Conservation (phyloP, 257 asterid genomes). For the Thymus mandschuricus region DNA sequence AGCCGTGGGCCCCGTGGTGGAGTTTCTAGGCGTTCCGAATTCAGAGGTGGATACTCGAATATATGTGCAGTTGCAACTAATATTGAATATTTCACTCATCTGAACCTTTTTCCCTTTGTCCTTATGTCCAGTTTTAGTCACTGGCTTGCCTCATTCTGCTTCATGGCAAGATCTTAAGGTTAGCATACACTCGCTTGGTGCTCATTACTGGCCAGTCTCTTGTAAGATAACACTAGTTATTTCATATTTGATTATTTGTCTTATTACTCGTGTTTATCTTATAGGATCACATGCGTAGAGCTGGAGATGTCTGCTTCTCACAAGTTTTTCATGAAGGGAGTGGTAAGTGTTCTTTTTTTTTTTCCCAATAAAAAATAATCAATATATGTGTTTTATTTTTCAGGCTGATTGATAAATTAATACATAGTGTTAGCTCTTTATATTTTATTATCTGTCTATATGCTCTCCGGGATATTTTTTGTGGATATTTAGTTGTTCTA, state of each 20-base stretch:
- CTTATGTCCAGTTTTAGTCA: slow-evolving; percentile 63
- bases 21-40: slow-evolving; percentile 90
- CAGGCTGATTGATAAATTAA: background rate
- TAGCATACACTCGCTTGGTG: slow-evolving; percentile 25
- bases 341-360: slow-evolving; percentile 55
- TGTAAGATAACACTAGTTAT: slow-evolving; percentile 2
- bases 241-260: slow-evolving; percentile 17
- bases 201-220: slow-evolving; percentile 9
- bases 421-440: background rate
- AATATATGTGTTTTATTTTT: background rate
- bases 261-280: slow-evolving; percentile 29
- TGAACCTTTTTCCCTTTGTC: slow-evolving; percentile 21
- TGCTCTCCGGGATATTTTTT: background rate
- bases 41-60: slow-evolving; percentile 53
- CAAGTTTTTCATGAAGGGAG: slow-evolving; percentile 94
- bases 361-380: background rate
- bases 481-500: background rate
- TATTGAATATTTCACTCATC: background rate
- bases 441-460: slow-evolving; percentile 5
- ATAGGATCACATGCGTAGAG: slow-evolving; percentile 99
- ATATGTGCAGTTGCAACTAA: slow-evolving; percentile 2
- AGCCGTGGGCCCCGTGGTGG: slow-evolving; percentile 94
- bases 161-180: slow-evolving; percentile 99
- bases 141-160: slow-evolving; percentile 91
- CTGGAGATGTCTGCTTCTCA: slow-evolving; percentile 99